Conservation (phyloP, 2,329 filamentous ascomycete genomes). For the Zasmidium citrigriseum region DNA sequence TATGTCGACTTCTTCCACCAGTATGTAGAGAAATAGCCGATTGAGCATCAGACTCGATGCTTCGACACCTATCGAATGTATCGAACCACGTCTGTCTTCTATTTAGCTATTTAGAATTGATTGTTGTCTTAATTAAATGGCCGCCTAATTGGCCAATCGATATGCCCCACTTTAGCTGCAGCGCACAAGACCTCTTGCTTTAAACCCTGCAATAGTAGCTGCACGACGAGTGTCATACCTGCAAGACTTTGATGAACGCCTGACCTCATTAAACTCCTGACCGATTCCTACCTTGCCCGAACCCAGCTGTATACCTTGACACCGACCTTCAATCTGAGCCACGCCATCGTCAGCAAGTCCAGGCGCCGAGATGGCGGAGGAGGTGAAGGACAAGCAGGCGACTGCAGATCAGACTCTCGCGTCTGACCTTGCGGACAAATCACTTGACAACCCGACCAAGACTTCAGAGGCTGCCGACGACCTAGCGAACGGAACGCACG, state of each 20-base stretch:
- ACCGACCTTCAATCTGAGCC: no score
- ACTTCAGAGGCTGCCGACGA: conserved; percentile 22
- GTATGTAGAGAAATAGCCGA: conserved; percentile 20
- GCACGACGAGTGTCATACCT: neutral
- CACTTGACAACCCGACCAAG: conserved; percentile 16
- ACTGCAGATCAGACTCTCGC: conserved; percentile 19
- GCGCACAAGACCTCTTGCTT: neutral
- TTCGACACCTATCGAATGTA: no score
- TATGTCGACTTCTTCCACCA: conserved; percentile 38
- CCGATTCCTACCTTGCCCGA: no score
- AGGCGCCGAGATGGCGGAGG: conserved; percentile 10
- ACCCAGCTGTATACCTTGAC: no score
- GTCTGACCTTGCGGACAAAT: conserved; percentile 21
- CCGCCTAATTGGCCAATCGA: neutral
- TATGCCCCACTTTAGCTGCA: neutral
- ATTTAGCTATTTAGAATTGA: no score
- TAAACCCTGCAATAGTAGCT: neutral
- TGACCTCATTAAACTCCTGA: neutral
- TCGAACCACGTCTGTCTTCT: no score
- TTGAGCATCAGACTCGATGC: no score
- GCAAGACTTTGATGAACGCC: neutral
- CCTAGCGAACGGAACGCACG: conserved; percentile 9
- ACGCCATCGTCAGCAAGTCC: neutral
- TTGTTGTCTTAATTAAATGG: neutral
- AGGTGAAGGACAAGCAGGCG: conserved; percentile 8